phyloP scores from a whole-genome alignment of 2,329 filamentous ascomycete genomes.

The Neopestalotiopsis rosae region DNA sequence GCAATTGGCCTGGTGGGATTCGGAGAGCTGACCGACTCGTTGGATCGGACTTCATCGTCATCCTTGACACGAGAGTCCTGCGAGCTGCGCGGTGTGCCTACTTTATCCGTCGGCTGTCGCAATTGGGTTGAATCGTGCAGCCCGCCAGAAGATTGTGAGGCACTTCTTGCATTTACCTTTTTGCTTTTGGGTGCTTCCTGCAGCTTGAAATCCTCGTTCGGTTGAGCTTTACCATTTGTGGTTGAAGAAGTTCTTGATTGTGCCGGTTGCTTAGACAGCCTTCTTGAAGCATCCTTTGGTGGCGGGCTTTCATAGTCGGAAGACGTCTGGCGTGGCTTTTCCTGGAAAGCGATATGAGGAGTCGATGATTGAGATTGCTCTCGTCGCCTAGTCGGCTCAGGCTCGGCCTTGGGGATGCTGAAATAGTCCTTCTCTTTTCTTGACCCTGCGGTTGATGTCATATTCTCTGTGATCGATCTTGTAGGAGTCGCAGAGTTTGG shows the following conservation, averaged over 20 bases:
- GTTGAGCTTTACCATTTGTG: constrained; percentile 40
- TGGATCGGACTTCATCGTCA: constrained; percentile 54
- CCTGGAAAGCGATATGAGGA: constrained; percentile 91
- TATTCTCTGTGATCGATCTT: constrained; percentile 55
- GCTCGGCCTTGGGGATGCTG: constrained; percentile 46
- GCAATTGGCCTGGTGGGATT: constrained; percentile 56
- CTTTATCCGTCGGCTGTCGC: constrained; percentile 40
- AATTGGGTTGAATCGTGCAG: constrained; percentile 44
- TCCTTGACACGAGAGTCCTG: constrained; percentile 64
- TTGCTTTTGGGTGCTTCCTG: constrained; percentile 79
- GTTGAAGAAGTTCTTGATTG: constrained; percentile 45
- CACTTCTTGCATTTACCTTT: constrained; percentile 49
- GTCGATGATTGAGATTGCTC: constrained; percentile 63
- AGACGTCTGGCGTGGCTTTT: constrained; percentile 73
- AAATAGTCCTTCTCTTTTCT: constrained; percentile 67
- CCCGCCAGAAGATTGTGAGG: constrained; percentile 46
- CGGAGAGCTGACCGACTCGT: constrained; percentile 46
- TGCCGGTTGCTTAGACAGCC: constrained; percentile 50
- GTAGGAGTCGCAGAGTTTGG: constrained; percentile 62
- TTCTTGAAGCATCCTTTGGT: constrained; percentile 54
- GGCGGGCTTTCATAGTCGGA: constrained; percentile 64
- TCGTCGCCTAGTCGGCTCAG: constrained; percentile 47
- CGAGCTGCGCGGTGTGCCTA: constrained; percentile 57
- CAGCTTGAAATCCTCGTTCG: constrained; percentile 72
- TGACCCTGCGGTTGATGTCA: constrained; percentile 48